Base-by-base conservation (phyloP, 1,284 basidiomycete genomes). In the Moesziomyces globuligerus region DNA sequence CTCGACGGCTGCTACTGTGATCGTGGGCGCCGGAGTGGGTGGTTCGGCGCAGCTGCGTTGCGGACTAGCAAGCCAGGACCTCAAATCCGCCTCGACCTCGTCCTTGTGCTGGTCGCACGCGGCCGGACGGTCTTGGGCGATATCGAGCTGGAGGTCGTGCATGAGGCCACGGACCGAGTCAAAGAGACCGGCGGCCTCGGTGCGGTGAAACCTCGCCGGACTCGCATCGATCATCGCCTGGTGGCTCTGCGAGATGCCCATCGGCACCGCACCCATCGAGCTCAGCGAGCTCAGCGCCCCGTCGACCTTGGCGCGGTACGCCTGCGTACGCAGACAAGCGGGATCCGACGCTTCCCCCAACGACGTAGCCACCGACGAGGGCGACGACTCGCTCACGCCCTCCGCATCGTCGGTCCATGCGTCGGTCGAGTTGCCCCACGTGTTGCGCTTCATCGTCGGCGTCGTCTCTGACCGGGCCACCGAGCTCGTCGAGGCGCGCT, bases 111-210 rank as follows among this genome's bases (percentile, higher is more conserved):
- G 10, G 21, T 34, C 7, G n/a, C n/a, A n/a, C n/a, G n/a, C n/a
- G n/a, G n/a, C n/a, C 13, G 17, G 18, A 24, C 37, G 15, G 7
- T 39, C 29, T 6, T 36, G 46, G 11, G 32, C 42, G 15, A 62
- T 53, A 20, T 49, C 51, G 21, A 44, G 11, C 5, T 40, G 25
- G 4, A 55, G 13, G 36, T 62, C 59, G 4, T 41, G 42, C 52
- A 62, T 62, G 34, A 62, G 45, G 3, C 59, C 52, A 1, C 40
- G 26, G n/a, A 62, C 59, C 15, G 50, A 49, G 18, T 54, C 59
- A 32, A 62, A 62, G 7, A 54, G 9, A 1, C 52, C 50, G 9
- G 44, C 36, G 0, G 44, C 56, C 38, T 58, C 56, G 3, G 24
- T 37, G 2, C 47, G 42, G 4, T 47, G 37, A 23, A 58, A 51